Percentiles rank a stretch among this genome's conserved stretches.
These are phyloP conservation scores for Clonostachys sp. DNA, from an alignment of 2,329 filamentous ascomycete species.

Conservation along the genomic window DNA sequence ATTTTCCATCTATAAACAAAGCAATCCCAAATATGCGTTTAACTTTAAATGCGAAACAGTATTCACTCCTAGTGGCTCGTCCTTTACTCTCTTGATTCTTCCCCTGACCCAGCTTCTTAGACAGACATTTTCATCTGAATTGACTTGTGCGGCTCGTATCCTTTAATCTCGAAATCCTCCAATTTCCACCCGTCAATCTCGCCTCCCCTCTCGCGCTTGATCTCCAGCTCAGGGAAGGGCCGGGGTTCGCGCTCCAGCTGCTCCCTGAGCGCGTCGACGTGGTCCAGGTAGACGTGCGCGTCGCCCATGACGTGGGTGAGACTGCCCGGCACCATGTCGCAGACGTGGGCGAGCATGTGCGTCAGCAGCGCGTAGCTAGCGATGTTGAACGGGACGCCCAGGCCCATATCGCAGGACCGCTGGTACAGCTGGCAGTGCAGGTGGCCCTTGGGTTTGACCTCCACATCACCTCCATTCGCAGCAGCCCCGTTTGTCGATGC, in stretches of 20 bases:
- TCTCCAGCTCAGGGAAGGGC: slow-evolving; percentile 74
- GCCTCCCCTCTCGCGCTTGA: slow-evolving; percentile 61
- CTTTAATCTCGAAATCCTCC: slow-evolving; percentile 83
- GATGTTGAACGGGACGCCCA: slow-evolving; percentile 97
- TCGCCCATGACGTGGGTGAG: slow-evolving; percentile 97
- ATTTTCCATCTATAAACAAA: too few species aligned
- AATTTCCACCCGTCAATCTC: slow-evolving; percentile 86
- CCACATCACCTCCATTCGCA: slow-evolving; percentile 14
- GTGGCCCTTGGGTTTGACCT: slow-evolving; percentile 57
- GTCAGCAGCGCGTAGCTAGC: slow-evolving; percentile 90
- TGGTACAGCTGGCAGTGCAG: slow-evolving; percentile 91
- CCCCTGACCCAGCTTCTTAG: slow-evolving; percentile 20
- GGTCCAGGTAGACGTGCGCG: slow-evolving; percentile 93
- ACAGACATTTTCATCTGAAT: slow-evolving; percentile 99
- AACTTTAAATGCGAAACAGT: too few species aligned
- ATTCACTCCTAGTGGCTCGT: too few species aligned
- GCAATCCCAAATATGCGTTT: too few species aligned
- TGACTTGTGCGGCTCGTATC: slow-evolving; percentile 84
- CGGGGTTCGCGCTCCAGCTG: slow-evolving; percentile 79
- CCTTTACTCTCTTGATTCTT: too few species aligned
- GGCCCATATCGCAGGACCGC: slow-evolving; percentile 91
- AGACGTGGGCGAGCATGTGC: slow-evolving; percentile 89
- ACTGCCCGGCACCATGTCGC: slow-evolving; percentile 77
- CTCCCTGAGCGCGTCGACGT: slow-evolving; percentile 78
- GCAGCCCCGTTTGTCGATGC: background rate